Evolutionary conservation across 2,329 filamentous ascomycete genomes (phyloP).

Genomic region (Alternaria brassicae): DNA sequence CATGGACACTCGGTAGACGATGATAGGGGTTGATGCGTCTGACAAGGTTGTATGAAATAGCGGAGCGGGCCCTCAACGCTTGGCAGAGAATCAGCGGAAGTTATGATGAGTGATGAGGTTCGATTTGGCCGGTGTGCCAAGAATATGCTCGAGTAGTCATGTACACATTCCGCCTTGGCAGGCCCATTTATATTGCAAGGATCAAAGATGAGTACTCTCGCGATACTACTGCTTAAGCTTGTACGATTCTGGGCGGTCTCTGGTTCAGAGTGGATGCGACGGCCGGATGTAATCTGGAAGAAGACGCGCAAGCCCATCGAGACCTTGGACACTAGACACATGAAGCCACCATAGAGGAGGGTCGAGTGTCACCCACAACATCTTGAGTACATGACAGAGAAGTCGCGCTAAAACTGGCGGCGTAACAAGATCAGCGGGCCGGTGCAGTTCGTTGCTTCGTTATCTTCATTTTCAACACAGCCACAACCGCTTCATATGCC

Average conservation of each 20-base stretch:
- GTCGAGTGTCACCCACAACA: constrained; percentile 3
- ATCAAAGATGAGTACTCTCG: constrained; percentile 25
- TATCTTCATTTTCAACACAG: constrained; percentile 37
- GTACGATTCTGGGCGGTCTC: constrained; percentile 29
- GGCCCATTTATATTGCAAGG: constrained; percentile 27
- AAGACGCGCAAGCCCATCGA: constrained; percentile 2
- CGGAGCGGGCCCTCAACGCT: constrained; percentile 33
- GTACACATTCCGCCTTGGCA: constrained; percentile 35
- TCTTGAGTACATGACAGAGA: constrained; percentile 2
- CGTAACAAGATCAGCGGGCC: constrained; percentile 19
- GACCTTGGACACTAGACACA: background rate
- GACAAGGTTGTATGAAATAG: constrained; percentile 21
- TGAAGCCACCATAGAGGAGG: constrained; percentile 9
- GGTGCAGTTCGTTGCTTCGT: constrained; percentile 26
- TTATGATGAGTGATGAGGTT: constrained; percentile 11
- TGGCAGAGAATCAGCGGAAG: constrained; percentile 30
- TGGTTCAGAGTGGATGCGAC: constrained; percentile 14
- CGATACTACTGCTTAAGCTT: constrained; percentile 34
- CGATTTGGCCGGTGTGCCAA: constrained; percentile 34
- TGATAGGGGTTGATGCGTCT: constrained; percentile 25
- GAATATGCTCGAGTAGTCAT: constrained; percentile 21
- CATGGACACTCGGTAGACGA: constrained; percentile 6
- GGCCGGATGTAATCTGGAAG: constrained; percentile 5
- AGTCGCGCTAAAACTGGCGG: constrained; percentile 19
- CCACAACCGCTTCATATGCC: constrained; percentile 28